Base-by-base conservation (phyloP, 2,329 filamentous ascomycete species). In the Pseudocercospora cruenta region DNA sequence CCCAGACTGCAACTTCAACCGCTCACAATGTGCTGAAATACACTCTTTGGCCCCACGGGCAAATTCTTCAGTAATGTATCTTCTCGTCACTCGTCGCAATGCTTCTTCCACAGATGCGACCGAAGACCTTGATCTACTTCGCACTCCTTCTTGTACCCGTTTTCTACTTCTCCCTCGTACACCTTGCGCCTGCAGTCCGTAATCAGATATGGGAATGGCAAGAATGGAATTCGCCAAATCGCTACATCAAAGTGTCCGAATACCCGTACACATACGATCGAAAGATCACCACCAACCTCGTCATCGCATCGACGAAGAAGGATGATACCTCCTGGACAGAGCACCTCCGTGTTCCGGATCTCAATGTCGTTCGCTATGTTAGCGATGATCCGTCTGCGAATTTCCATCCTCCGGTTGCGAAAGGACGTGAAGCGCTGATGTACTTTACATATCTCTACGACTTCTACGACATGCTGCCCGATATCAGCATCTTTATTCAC, bases 391-490 rank as follows among this genome's bases (percentile, higher is more conserved):
- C 53, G 7, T 62, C 49, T 4, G 69, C 69, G 2, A 4, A 63
- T 28, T 71, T 66, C 58, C 69, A 62, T 21, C 70, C 70, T 2
- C 54, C 62, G 1, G 22, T 62, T 6, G 45, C 65, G 58, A 71
- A 71, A 61, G 70, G 67, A 12, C 62, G 67, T 12, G 70, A 72
- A 60, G 69, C 70, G 2, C 36, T 72, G 10, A 72, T 72, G 62
- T 71, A 71, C 28, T 62, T 71, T n/a, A 71, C 70, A 4, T 72
- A 71, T 31, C 39, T 72, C 2, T 54, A 66, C 66, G 67, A 72
- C 43, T 69, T 67, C 60, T 70, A 72, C 65, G 62, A 72, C 47
- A 12, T 58, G 9, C 64, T 72, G 4, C 62, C 67, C 1, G 69
- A 72, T 36, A 49, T 72, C 22, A 68, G 51, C 36, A 70, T 72